phyloP scores from a whole-genome alignment of 2,329 filamentous ascomycete genomes.

The Dactylellina drechsleri region DNA sequence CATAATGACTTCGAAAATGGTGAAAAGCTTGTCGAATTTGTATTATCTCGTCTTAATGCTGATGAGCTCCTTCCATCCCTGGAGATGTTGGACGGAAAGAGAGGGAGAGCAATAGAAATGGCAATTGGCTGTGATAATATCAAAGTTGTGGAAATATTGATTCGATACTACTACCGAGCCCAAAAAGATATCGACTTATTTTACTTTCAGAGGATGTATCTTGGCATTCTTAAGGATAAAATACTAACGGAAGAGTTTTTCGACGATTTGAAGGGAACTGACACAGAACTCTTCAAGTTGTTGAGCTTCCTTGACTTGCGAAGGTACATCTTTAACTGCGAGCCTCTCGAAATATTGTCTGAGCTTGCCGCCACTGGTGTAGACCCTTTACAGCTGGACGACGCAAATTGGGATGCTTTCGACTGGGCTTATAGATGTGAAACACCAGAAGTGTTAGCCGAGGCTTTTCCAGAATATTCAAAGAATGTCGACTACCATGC shows the following conservation, averaged over 20 bases:
- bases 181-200: background rate
- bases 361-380: background rate
- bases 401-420: conserved; percentile 35
- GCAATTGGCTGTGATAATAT: background rate
- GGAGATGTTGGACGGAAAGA: background rate
- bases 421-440: conserved; percentile 36
- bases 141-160: background rate
- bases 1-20: background rate
- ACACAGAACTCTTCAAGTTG: too few relatives aligned
- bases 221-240: background rate
- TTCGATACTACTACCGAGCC: background rate
- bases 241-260: too few relatives aligned
- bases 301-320: background rate
- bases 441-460: background rate
- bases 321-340: too few relatives aligned
- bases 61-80: conserved; percentile 6
- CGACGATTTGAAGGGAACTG: too few relatives aligned
- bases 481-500: conserved; percentile 6
- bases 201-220: background rate
- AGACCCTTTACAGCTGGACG: conserved; percentile 25
- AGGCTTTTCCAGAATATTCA: conserved; percentile 13
- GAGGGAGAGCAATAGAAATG: background rate
- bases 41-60: background rate
- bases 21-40: background rate
- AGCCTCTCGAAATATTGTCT: too few relatives aligned